Conservation (phyloP, 768 basidiomycete species). For the Naganishia vaughanmartiniae region DNA sequence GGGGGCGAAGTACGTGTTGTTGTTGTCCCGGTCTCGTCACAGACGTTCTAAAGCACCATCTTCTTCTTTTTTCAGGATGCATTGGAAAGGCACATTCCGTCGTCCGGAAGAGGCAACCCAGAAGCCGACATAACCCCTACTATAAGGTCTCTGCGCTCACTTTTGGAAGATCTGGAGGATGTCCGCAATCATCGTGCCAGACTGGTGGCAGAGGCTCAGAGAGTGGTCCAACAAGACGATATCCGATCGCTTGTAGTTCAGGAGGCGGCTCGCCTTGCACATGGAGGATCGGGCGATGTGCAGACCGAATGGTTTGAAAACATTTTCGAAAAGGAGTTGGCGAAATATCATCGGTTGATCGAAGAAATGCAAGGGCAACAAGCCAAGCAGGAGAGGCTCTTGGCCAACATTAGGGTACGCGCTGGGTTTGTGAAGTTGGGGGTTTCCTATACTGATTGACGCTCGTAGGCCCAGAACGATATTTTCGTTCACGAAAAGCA, state of each 20-base stretch:
- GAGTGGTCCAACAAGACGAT: slow-evolving; percentile 67
- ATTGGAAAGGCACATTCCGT: slow-evolving; percentile 44
- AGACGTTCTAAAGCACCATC: background rate
- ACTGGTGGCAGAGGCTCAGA: slow-evolving; percentile 65
- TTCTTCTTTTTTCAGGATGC: slow-evolving; percentile 1
- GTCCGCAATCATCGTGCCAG: slow-evolving; percentile 63
- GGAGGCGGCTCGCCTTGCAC: slow-evolving; percentile 66
- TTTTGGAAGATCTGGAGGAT: slow-evolving; percentile 77
- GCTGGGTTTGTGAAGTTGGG: background rate
- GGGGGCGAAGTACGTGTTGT: slow-evolving; percentile 60
- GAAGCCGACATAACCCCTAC: slow-evolving; percentile 39
- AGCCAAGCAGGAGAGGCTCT: slow-evolving; percentile 64
- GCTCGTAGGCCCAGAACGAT: slow-evolving; percentile 63
- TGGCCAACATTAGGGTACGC: slow-evolving; percentile 68
- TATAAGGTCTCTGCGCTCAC: slow-evolving; percentile 51
- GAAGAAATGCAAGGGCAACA: slow-evolving; percentile 60
- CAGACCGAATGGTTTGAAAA: slow-evolving; percentile 86
- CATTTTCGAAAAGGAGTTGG: slow-evolving; percentile 70
- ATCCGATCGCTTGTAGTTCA: slow-evolving; percentile 67
- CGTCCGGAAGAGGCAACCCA: slow-evolving; percentile 55
- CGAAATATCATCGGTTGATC: slow-evolving; percentile 72
- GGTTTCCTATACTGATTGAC: background rate
- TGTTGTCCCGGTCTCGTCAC: background rate
- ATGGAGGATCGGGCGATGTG: slow-evolving; percentile 59
- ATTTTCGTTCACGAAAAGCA: slow-evolving; percentile 71